Evolutionary conservation across 768 basidiomycete genomes (phyloP), one percentile per base, ranked within the genome.

Genomic region (Pleurotus djamor): DNA sequence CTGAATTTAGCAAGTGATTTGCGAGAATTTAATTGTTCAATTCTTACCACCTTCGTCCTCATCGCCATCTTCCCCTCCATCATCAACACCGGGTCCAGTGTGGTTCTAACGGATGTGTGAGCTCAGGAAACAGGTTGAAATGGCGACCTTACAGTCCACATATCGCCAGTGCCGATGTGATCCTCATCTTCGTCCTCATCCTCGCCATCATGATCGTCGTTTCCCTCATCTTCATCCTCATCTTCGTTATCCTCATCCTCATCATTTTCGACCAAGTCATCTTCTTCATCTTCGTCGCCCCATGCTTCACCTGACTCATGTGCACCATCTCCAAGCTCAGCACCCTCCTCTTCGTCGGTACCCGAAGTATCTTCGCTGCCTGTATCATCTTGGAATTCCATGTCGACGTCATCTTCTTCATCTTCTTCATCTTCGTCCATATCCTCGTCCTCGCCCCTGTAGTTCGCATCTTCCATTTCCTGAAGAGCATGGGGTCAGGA

Each of bases 401-500:
- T 91, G 47, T 92, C 92, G 43, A 91, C 88, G 57, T 94, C 93
- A 59, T 87, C 89, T 2, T 90, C 92, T 14, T 88, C 88, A 13
- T 86, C 89, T 2, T 84, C 92, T n/a, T 85, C 91, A 57, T 87
- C 89, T 9, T 88, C 92, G 50, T 88, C 91, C 82, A 92, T 91
- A 50, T 85, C 89, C 47, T 91, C 91, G 58, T 89, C 89, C 28
- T 79, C 78, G 8, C 77, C 21, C 21, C 21, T 69, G 69, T 85
- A 91, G 59, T 87, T 82, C 6, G 82, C 80, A 62, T 92, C 92
- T 60, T 93, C 92, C 89, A 94, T 92, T 70, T 93, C 92, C 91
- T 95, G 62, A n/a, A 33, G 4, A 57, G 13, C 16, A 21, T 35
- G 21, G 44, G 14, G 21, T 60, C 43, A 59, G 50, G 12, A 28